These are phyloP conservation scores for Auxenochlorella pyrenoidosa DNA, from an alignment of 139 green algal species.

Conservation along the genomic window DNA sequence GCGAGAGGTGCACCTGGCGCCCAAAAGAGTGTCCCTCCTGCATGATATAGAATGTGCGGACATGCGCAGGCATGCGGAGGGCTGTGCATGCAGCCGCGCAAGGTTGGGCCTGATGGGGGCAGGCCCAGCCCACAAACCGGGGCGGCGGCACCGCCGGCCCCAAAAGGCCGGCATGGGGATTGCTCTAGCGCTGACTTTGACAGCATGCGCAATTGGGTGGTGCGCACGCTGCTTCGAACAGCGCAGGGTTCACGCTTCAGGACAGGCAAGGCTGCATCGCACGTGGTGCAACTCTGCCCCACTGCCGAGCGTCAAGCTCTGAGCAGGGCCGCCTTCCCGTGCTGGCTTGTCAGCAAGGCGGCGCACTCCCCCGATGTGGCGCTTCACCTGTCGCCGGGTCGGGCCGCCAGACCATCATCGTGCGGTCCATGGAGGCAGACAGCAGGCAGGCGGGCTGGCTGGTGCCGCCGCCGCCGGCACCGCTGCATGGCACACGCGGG, in stretches of 20 bases:
- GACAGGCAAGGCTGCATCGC: background rate
- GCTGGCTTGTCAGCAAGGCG: background rate
- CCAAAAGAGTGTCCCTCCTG: background rate
- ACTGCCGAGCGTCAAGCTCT: too few species aligned
- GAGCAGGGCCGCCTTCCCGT: too few species aligned
- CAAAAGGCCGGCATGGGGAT: background rate
- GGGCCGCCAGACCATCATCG: conserved; percentile 92
- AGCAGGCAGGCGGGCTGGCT: conserved; percentile 70
- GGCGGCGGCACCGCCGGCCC: background rate
- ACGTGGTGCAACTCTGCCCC: background rate
- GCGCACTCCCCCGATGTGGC: background rate
- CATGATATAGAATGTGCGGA: background rate
- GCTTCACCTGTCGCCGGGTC: conserved; percentile 60
- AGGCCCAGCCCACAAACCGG: conserved; percentile 5
- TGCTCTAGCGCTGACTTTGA: conserved; percentile 53
- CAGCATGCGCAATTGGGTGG: conserved; percentile 34
- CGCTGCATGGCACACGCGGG: conserved; percentile 2
- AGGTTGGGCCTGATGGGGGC: too few species aligned
- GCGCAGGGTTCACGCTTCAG: background rate
- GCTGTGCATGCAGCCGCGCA: background rate
- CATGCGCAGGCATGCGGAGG: background rate
- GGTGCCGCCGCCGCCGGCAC: background rate
- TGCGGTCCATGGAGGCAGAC: conserved; percentile 94
- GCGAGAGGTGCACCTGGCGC: too few species aligned
- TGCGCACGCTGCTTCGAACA: conserved; percentile 53